A percentile compares a stretch with the other conserved stretches of the same genome.
phyloP scores from a whole-genome alignment of 2,329 filamentous ascomycete species.

The Cylindrodendrum hubeiense region DNA sequence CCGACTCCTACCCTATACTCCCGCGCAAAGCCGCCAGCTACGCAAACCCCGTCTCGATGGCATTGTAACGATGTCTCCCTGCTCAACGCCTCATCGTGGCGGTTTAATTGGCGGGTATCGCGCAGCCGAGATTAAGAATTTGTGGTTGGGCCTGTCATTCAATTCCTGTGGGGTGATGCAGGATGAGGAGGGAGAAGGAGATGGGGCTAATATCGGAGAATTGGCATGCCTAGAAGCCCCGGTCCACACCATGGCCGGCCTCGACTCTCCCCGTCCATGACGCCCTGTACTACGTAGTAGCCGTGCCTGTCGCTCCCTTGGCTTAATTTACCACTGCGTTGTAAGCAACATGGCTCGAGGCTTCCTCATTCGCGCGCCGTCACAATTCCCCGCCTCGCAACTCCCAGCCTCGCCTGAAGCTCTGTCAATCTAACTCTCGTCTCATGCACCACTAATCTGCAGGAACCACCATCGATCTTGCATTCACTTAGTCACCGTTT shows the following conservation, averaged over 20 bases:
- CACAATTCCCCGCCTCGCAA: neutral
- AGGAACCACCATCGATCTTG: no score
- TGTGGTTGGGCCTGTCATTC: neutral
- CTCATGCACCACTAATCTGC: no score
- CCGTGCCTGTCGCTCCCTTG: neutral
- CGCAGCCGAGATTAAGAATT: neutral
- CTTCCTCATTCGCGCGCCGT: neutral
- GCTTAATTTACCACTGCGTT: no score
- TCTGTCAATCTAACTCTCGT: neutral
- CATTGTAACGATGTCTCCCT: neutral
- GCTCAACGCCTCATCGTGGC: neutral
- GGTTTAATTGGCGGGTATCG: conserved; percentile 3
- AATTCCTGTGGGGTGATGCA: neutral
- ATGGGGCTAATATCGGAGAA: neutral
- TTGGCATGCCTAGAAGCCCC: neutral
- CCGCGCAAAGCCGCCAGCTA: no score
- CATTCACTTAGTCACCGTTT: neutral
- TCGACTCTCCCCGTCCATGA: neutral
- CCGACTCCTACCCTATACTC: no score
- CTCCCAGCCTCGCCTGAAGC: neutral
- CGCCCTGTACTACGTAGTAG: no score
- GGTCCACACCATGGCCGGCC: neutral
- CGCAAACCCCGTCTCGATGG: no score
- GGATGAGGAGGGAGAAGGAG: neutral
- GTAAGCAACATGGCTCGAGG: neutral